phyloP scores from a whole-genome alignment of 257 asterid species.

The Nicotiana knightiana region DNA sequence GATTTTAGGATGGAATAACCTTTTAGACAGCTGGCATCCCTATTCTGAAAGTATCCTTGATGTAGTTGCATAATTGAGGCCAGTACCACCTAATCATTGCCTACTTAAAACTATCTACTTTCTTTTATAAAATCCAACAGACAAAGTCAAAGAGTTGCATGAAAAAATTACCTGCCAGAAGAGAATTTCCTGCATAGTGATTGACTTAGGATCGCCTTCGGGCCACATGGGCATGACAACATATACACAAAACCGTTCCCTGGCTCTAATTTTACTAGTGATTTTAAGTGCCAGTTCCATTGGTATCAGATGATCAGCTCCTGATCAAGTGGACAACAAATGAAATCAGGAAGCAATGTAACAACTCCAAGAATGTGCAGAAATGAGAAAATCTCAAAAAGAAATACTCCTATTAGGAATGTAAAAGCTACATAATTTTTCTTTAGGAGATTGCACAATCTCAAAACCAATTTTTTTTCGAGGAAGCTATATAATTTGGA shows the following conservation, averaged over 20 bases:
- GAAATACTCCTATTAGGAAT: not conserved
- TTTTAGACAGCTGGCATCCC: not conserved
- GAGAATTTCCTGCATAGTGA: constrained; percentile 81
- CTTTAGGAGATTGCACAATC: not conserved
- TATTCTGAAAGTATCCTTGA: not conserved
- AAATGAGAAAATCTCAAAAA: not conserved
- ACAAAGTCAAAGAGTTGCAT: not conserved
- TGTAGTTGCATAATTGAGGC: not conserved
- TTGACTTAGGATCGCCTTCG: constrained; percentile 78
- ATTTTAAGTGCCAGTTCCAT: constrained; percentile 74
- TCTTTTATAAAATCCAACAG: not conserved
- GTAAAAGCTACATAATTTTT: not conserved
- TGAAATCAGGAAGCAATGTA: constrained; percentile 1
- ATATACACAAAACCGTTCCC: constrained; percentile 74
- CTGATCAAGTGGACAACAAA: constrained; percentile 25
- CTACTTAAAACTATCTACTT: not conserved
- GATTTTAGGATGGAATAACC: not conserved
- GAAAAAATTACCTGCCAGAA: constrained; percentile 77
- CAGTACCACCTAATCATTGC: not conserved
- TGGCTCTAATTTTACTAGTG: constrained; percentile 69
- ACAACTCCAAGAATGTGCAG: not conserved
- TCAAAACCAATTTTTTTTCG: not conserved
- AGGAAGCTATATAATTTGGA: not conserved
- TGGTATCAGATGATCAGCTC: constrained; percentile 87
- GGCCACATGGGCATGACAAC: constrained; percentile 93